A percentile compares a stretch with the other conserved stretches of the same genome.
Conservation (phyloP, 176 grass and related monocot species). For the Lolium multiflorum region DNA sequence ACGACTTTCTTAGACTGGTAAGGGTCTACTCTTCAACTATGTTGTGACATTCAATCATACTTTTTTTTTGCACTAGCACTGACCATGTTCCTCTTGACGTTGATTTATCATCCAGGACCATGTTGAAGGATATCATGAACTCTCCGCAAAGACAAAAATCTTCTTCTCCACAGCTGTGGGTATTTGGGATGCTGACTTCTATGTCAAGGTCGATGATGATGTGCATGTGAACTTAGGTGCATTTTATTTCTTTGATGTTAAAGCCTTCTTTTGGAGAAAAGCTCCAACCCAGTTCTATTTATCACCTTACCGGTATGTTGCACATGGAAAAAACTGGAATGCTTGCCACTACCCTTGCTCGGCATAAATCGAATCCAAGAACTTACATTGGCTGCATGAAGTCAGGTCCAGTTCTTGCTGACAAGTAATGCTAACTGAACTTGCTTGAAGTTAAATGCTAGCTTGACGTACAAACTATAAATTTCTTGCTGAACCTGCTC, state of each 20-base stretch:
- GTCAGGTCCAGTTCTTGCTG: slow-evolving; percentile 91
- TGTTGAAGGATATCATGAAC: too few species aligned
- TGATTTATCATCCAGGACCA: too few species aligned
- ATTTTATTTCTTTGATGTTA: too few species aligned
- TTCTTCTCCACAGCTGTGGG: too few species aligned
- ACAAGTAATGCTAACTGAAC: slow-evolving; percentile 71
- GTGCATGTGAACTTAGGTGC: too few species aligned
- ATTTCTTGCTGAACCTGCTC: slow-evolving; percentile 21
- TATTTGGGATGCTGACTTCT: too few species aligned
- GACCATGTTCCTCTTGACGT: too few species aligned
- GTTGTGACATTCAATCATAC: too few species aligned
- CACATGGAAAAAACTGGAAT: slow-evolving; percentile 64
- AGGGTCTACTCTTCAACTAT: too few species aligned
- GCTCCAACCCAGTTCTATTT: slow-evolving; percentile 4
- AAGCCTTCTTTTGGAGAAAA: slow-evolving; percentile 11
- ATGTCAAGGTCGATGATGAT: too few species aligned
- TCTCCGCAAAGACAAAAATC: too few species aligned
- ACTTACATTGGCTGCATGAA: slow-evolving; percentile 99
- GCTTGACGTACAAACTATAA: slow-evolving; percentile 4
- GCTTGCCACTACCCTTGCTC: slow-evolving; percentile 84
- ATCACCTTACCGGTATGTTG: not conserved
- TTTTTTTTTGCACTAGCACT: too few species aligned
- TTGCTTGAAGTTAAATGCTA: slow-evolving; percentile 22
- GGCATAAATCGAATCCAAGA: slow-evolving; percentile 91
- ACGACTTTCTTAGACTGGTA: slow-evolving; percentile 94